Evolutionary conservation across 2,329 filamentous ascomycete genomes (phyloP).

Genomic region (Sarocladium strictum): DNA sequence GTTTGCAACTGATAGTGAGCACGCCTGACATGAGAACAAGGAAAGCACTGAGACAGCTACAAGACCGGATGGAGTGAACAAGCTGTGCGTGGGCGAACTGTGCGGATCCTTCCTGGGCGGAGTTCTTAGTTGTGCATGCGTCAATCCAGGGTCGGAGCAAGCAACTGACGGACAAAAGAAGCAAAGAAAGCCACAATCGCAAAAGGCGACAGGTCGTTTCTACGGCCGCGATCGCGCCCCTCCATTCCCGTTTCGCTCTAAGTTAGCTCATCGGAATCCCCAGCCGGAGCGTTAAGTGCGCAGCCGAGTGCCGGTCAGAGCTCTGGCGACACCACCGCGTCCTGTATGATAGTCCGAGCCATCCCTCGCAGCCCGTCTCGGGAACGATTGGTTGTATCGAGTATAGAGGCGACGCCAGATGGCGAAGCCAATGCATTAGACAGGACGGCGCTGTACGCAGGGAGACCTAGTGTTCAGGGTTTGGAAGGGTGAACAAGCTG

Average conservation of each 20-base stretch:
- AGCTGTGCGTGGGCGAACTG: background rate
- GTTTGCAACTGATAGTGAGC: background rate
- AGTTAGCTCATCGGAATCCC: background rate
- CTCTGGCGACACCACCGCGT: too few species aligned
- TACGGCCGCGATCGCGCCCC: background rate
- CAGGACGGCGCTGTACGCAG: background rate
- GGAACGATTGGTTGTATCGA: background rate
- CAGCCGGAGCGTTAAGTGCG: background rate
- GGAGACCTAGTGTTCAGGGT: background rate
- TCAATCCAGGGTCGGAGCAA: constrained; percentile 4
- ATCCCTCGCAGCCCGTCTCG: background rate
- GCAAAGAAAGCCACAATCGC: background rate
- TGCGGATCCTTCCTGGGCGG: background rate
- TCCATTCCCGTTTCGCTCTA: background rate
- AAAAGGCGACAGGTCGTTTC: constrained; percentile 5
- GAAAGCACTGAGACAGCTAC: background rate
- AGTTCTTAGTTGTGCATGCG: background rate
- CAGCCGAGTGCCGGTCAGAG: background rate
- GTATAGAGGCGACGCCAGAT: background rate
- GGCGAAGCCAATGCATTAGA: background rate
- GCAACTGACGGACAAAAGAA: background rate
- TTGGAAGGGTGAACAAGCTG: background rate
- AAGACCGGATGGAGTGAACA: constrained; percentile 5
- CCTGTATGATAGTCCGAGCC: background rate
- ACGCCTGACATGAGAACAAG: constrained; percentile 6